Percentiles rank a stretch among this genome's conserved stretches.
Evolutionary conservation across 306 rosid genomes (phyloP).

Genomic region (Psophocarpus tetragonolobus): DNA sequence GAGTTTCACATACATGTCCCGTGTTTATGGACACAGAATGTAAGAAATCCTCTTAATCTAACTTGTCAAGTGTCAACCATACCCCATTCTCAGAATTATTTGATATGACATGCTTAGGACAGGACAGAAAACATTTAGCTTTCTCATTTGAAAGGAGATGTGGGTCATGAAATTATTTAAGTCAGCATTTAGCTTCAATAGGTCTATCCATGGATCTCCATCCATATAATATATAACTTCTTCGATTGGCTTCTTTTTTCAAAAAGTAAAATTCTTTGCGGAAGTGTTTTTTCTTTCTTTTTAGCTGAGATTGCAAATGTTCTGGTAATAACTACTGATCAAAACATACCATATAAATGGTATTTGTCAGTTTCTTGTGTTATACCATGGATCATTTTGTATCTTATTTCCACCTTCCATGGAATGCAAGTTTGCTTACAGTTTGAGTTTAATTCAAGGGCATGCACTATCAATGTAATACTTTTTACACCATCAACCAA

Average conservation of each 20-base stretch:
- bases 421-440: not conserved
- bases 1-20: slow-evolving; percentile 35
- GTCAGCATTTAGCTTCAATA: slow-evolving; percentile 5
- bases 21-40: slow-evolving; percentile 18
- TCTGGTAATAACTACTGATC: not conserved
- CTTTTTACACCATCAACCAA: not conserved
- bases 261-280: not conserved
- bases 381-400: slow-evolving; percentile 18
- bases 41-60: slow-evolving; percentile 20
- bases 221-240: not conserved
- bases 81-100: slow-evolving; percentile 29
- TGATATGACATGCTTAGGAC: slow-evolving; percentile 40
- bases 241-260: not conserved
- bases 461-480: not conserved
- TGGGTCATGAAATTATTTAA: slow-evolving; percentile 36
- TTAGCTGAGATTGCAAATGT: not conserved
- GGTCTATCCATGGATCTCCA: not conserved
- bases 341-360: not conserved
- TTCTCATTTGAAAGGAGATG: slow-evolving; percentile 19
- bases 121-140: slow-evolving; percentile 23
- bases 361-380: slow-evolving; percentile 8
- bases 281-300: not conserved
- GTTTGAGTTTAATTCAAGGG: not conserved
- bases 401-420: not conserved
- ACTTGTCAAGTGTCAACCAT: slow-evolving; percentile 4